Evolutionary conservation across 495 filamentous ascomycete genomes (phyloP).

Genomic region (Wilcoxina mikolae): DNA sequence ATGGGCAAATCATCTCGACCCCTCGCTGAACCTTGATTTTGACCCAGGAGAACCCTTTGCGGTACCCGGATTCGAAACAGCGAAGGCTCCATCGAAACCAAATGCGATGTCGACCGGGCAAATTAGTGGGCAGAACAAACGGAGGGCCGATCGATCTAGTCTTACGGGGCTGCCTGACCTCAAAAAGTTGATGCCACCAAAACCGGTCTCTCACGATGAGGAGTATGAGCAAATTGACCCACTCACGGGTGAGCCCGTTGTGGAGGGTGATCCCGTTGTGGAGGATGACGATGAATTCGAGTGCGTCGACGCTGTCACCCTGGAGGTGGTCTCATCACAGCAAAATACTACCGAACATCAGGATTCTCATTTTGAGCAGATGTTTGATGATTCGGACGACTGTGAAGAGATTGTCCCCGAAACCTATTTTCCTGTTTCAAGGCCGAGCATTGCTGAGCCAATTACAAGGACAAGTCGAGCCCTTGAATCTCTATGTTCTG

Average conservation of each 20-base stretch:
- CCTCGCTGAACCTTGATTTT: background rate
- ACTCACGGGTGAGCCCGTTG: conserved; percentile 11
- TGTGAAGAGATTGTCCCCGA: no score
- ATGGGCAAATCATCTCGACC: background rate
- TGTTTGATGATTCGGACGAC: no score
- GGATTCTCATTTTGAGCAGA: no score
- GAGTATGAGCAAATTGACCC: conserved; percentile 23
- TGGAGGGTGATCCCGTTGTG: background rate
- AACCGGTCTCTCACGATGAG: background rate
- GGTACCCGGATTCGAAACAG: no score
- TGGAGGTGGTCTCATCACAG: conserved; percentile 1
- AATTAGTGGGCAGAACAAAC: no score
- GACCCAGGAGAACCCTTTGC: no score
- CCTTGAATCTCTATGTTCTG: conserved; percentile 21
- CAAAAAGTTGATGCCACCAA: no score
- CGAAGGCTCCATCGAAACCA: no score
- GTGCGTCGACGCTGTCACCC: conserved; percentile 22
- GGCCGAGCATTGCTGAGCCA: no score
- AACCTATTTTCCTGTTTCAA: no score
- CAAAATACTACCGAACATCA: conserved; percentile 1
- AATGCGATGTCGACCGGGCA: no score
- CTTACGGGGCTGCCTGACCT: no score
- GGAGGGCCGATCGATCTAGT: background rate
- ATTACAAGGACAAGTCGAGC: background rate
- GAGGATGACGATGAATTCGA: conserved; percentile 19